Conservation (phyloP, 2,329 filamentous ascomycete species). For the Myriosclerotinia curreyana region DNA sequence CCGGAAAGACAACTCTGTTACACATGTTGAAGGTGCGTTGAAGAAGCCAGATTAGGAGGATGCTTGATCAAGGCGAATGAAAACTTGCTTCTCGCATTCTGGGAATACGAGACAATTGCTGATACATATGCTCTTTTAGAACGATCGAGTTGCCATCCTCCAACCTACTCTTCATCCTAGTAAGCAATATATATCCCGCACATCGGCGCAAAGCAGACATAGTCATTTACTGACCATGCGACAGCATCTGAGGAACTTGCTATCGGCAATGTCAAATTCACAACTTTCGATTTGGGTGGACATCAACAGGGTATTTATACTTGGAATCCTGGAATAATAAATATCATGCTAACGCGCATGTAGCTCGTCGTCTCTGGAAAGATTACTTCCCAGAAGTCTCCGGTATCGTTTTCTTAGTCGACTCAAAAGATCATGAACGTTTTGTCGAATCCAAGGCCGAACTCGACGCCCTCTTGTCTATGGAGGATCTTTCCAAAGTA, state of each 20-base stretch:
- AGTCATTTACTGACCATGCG: constrained; percentile 31
- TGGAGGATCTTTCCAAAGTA: constrained; percentile 96
- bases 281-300: constrained; percentile 89
- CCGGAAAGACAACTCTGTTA: constrained; percentile 88
- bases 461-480: constrained; percentile 88
- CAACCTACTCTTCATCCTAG: constrained; percentile 90
- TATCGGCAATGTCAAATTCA: constrained; percentile 92
- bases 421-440: constrained; percentile 95
- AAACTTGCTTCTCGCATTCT: constrained; percentile 14
- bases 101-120: constrained; percentile 24
- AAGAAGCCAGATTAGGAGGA: neutral
- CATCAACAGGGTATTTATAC: constrained; percentile 74
- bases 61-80: constrained; percentile 5
- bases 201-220: constrained; percentile 23
- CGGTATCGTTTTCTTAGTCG: constrained; percentile 96
- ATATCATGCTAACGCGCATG: constrained; percentile 25
- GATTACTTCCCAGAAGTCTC: constrained; percentile 96
- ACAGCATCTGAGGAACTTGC: constrained; percentile 85
- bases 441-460: constrained; percentile 94
- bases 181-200: constrained; percentile 42
- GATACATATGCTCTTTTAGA: constrained; percentile 49
- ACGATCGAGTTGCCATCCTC: constrained; percentile 87
- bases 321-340: constrained; percentile 2
- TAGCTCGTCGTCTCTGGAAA: constrained; percentile 90
- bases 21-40: constrained; percentile 86